Evolutionary conservation across 139 green algal species (phyloP).

Genomic region (Chlorella sp.): DNA sequence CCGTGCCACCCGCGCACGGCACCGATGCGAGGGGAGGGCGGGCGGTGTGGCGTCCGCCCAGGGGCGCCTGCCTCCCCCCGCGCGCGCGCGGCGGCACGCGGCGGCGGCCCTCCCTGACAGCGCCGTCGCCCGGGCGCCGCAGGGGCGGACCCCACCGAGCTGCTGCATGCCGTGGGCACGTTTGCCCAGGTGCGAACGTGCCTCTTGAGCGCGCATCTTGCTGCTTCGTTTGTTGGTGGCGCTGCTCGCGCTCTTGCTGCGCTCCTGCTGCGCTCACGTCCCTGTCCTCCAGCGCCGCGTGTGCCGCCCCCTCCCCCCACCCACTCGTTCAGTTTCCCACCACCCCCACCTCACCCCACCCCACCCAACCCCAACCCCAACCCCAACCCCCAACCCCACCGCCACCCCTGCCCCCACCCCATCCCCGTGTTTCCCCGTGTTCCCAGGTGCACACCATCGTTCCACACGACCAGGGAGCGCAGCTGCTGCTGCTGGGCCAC

Average conservation of each 20-base stretch:
- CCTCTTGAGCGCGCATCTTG: neutral
- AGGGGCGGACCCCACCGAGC: neutral
- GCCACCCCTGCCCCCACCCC: too few species aligned
- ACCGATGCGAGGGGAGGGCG: too few species aligned
- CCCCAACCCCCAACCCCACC: too few species aligned
- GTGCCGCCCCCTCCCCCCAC: neutral
- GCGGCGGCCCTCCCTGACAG: neutral
- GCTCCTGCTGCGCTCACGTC: too few species aligned
- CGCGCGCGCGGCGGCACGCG: too few species aligned
- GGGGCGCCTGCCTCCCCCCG: too few species aligned
- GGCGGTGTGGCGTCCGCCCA: too few species aligned
- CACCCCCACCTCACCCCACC: too few species aligned
- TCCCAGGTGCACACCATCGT: conserved; percentile 78
- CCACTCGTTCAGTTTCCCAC: neutral
- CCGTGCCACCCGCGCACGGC: neutral
- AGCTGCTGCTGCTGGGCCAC: conserved; percentile 93
- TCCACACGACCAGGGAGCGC: conserved; percentile 61
- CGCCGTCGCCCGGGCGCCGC: neutral
- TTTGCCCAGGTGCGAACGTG: conserved; percentile 88
- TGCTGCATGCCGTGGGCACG: conserved; percentile 84
- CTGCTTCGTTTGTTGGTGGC: too few species aligned
- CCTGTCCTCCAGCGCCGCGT: neutral
- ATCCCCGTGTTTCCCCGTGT: neutral
- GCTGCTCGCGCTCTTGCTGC: too few species aligned
- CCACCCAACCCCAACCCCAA: too few species aligned